A percentile compares a stretch with the other conserved stretches of the same genome.
Conservation (phyloP, 1,284 basidiomycete genomes). For the Melampsora americana region DNA sequence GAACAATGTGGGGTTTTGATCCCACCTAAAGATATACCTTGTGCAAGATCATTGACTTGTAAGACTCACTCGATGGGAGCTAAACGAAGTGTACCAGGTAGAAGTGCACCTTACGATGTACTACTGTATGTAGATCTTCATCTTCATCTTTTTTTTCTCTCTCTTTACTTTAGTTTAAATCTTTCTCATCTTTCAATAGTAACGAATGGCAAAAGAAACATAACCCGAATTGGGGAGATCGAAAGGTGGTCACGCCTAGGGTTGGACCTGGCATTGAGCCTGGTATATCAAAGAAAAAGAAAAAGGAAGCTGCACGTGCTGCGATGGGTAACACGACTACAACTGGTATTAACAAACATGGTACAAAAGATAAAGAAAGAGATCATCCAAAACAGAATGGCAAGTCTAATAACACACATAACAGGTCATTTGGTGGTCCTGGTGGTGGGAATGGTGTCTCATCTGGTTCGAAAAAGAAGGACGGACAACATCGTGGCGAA, state of each 20-base stretch:
- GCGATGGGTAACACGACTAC: conserved; percentile 1
- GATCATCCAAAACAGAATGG: background rate
- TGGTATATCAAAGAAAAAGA: conserved; percentile 39
- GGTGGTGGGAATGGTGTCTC: background rate
- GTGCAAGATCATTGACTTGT: conserved; percentile 94
- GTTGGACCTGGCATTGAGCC: conserved; percentile 37
- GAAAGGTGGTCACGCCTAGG: conserved; percentile 36
- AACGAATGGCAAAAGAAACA: conserved; percentile 88
- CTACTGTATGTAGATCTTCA: conserved; percentile 59
- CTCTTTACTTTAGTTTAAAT: background rate
- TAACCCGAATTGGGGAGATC: conserved; percentile 69
- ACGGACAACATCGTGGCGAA: background rate
- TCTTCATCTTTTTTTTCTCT: background rate
- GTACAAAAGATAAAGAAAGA: conserved; percentile 20
- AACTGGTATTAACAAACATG: background rate
- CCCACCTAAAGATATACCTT: conserved; percentile 89
- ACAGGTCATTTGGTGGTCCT: background rate
- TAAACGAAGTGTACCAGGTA: conserved; percentile 84
- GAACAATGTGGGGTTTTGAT: conserved; percentile 88
- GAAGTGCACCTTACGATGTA: conserved; percentile 79
- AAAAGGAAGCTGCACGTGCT: conserved; percentile 13
- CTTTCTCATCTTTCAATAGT: background rate
- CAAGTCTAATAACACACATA: background rate
- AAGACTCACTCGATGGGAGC: conserved; percentile 98
- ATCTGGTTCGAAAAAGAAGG: background rate